Conservation (phyloP, 352 stramenopile genomes). For the Pythium myriotylum region DNA sequence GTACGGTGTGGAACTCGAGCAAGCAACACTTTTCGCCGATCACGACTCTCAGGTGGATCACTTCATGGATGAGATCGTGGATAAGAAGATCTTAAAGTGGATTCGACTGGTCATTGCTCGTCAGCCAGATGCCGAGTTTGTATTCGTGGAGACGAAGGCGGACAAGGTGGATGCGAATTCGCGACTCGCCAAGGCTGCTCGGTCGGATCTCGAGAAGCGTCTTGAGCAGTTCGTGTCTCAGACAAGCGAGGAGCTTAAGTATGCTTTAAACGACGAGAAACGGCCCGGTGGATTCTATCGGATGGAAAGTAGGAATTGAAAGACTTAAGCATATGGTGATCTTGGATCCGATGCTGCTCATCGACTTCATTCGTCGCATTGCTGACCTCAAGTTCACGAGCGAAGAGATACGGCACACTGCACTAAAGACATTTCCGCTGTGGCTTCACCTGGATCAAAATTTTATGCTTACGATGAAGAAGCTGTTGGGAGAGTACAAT, state of each 20-base stretch:
- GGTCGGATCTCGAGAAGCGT: too few species aligned
- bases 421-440: neutral
- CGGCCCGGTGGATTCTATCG: too few species aligned
- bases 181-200: too few species aligned
- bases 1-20: neutral
- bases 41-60: neutral
- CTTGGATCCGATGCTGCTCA: constrained; percentile 3
- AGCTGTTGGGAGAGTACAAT: neutral
- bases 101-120: neutral
- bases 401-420: neutral
- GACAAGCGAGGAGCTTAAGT: neutral
- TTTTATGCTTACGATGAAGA: neutral
- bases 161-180: neutral
- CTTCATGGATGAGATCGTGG: neutral
- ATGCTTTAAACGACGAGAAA: too few species aligned
- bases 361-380: constrained; percentile 6
- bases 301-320: too few species aligned
- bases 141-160: neutral
- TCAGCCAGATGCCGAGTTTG: constrained; percentile 2
- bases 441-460: neutral
- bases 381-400: neutral
- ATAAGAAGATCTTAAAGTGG: neutral
- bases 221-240: too few species aligned
- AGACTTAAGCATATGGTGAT: neutral
- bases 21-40: neutral